These are phyloP conservation scores for Termitomyces sp. DNA, from an alignment of 768 basidiomycete genomes.

Conservation along the genomic window DNA sequence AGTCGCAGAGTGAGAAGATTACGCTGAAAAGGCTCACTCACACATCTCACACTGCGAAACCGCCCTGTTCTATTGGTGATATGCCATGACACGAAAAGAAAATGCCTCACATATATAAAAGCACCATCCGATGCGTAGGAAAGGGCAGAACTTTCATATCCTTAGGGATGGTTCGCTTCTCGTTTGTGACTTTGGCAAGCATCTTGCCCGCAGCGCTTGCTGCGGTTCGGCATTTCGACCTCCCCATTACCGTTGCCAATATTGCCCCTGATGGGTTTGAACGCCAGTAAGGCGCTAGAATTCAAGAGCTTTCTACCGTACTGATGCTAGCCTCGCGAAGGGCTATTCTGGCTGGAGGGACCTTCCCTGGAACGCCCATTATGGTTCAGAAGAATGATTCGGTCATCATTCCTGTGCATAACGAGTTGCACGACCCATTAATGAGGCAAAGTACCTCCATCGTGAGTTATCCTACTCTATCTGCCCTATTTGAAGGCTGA, in stretches of 20 bases:
- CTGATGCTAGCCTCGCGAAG: conserved; percentile 1
- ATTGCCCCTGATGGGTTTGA: conserved; percentile 17
- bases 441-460: conserved; percentile 23
- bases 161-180: conserved; percentile 12
- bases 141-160: conserved; percentile 1
- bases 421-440: conserved; percentile 14
- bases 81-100: background rate
- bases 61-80: conserved; percentile 10
- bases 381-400: conserved; percentile 18
- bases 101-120: conserved; percentile 18
- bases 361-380: conserved; percentile 17
- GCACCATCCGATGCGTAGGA: background rate
- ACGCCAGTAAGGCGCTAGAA: conserved; percentile 5
- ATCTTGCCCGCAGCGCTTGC: conserved; percentile 16
- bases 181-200: conserved; percentile 8
- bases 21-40: background rate
- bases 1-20: conserved; percentile 8
- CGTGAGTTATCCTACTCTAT: conserved; percentile 4
- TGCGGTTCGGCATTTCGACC: conserved; percentile 14
- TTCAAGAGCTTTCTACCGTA: background rate
- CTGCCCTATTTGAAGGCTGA: background rate
- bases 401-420: conserved; percentile 17
- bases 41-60: conserved; percentile 14
- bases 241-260: conserved; percentile 10
- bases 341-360: conserved; percentile 16